These are phyloP conservation scores for Aureococcus anophagefferens DNA, from an alignment of 108 stramenopile species.

Conservation along the genomic window DNA sequence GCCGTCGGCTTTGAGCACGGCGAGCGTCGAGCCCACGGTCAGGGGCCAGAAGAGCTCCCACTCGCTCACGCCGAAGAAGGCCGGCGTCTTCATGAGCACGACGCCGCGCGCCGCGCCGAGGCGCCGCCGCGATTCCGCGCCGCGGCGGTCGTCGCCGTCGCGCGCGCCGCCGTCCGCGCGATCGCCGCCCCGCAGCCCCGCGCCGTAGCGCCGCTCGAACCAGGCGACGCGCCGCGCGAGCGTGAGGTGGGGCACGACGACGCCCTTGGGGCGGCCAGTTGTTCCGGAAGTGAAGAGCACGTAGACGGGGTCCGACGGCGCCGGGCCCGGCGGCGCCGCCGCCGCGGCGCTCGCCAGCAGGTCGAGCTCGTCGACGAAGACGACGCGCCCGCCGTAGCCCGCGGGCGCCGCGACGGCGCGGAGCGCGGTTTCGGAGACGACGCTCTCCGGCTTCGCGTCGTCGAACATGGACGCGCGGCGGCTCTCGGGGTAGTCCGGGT, in stretches of 20 bases:
- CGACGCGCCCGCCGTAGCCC: background rate
- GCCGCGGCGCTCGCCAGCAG: background rate
- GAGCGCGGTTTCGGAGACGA: background rate
- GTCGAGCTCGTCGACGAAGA: background rate
- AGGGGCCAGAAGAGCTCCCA: background rate
- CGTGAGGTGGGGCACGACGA: constrained; percentile 19
- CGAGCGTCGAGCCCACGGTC: background rate
- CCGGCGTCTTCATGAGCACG: background rate
- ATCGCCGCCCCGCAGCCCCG: background rate
- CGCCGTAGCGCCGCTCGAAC: background rate
- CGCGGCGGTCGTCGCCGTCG: background rate
- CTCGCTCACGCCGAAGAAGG: background rate
- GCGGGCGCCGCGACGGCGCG: background rate
- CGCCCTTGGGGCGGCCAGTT: constrained; percentile 29
- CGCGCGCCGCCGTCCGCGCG: background rate
- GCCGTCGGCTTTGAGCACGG: background rate
- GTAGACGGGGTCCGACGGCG: constrained; percentile 20
- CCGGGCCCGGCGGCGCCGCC: background rate
- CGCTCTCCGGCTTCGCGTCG: background rate
- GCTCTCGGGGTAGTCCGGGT: background rate
- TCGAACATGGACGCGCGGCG: background rate
- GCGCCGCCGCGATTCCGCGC: background rate
- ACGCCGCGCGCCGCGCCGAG: background rate
- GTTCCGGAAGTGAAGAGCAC: constrained; percentile 29
- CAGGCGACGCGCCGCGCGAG: background rate